Base-by-base conservation (phyloP, 2,329 filamentous ascomycete species). In the Xylaria sp. region DNA sequence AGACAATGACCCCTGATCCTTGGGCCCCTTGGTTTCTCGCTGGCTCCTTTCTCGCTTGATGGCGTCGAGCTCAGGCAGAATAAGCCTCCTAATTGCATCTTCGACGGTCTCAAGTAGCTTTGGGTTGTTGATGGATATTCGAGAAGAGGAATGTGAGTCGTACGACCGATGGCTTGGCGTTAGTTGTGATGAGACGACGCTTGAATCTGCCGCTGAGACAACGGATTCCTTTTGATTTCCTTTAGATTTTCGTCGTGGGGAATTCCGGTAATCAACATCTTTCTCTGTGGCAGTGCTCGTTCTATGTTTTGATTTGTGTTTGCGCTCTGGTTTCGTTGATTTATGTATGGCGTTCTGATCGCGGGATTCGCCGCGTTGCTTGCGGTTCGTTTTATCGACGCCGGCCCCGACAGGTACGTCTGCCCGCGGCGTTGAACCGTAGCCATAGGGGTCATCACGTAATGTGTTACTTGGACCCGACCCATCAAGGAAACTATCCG, bases 91-190 rank as follows among this genome's bases (percentile, higher is more conserved):
- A 71, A 97, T 96, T 13, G 93, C 93, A 77, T 97, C 93, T 77
- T 97, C 93, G 3, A 97, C 93, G 0, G 93, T 95, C 71, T 95
- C 91, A 2, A 97, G 83, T 1, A 97, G 80, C 73, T 92, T 95
- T 0, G 93, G 93, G 71, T 97, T 97, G 77, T 96, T 96, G 74
- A 96, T 91, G 0, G 91, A 94, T 3, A 92, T 91, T 23, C 79
- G 77, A 21, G 79, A 80, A 27, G 85, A 86, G 23, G 84, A 85
- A 71, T 84, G 80, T 63, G 83, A 80, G 66, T 86, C 83, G 60
- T 81, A 75, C 0, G 84, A 86, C 46, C 83, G 82, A 67, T 87
- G 83, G 72, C 81, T 85, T 33, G 81, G 78, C 6, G 83, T 78
- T 17, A 85, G 60, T 66, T 81, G 80, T 43, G 84, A 86, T 43